Base-by-base conservation (phyloP, 139 green algal genomes). In the Haematococcus lacustris region DNA sequence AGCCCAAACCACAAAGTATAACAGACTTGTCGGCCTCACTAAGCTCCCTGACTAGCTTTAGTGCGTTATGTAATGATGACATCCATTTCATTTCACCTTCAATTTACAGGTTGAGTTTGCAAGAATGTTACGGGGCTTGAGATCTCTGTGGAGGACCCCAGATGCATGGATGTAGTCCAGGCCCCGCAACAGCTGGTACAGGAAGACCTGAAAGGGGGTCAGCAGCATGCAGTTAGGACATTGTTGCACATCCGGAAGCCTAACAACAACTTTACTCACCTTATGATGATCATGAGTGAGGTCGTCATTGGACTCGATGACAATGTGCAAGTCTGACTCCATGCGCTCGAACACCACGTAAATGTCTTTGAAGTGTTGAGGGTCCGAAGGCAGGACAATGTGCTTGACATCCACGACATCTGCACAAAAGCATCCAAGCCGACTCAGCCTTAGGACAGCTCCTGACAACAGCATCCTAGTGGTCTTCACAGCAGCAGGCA, bases 331-430 rank as follows among this genome's bases (percentile, higher is more conserved):
- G 47, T 81, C 75, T 0, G 68, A 78, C 69, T 85, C 79, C 75
- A 85, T 78, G 32, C 81, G 69, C 73, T 85, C 79, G 33, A 85
- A 85, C 61, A 76, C 90, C 0, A 99, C 93, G 69, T 97, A 99
- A 21, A 99, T 94, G 77, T 99, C 96, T 73, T 97, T 97, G 84
- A 97, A 99, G 41, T 94, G 89, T 28, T 88, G 79, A 0, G 89
- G 71, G 38, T 86, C 89, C 34, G 88, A 83, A 0, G 95, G 95
- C 75, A 99, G 81, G 88, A 99, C 94, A 76, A 99, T 98, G 88
- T 99, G 94, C 85, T 98, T 98, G 69, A 99, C 93, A 68, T 96
- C 90, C 40, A 97, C 92, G 5, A 97, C 91, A 38, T 80, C 70
- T 70, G 71, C 60, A 62, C 26, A n/a, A n/a, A n/a, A 57, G 47